Base-by-base conservation (phyloP, 225 moss, liverwort and hornwort genomes). In the Takakia lepidozioides region DNA sequence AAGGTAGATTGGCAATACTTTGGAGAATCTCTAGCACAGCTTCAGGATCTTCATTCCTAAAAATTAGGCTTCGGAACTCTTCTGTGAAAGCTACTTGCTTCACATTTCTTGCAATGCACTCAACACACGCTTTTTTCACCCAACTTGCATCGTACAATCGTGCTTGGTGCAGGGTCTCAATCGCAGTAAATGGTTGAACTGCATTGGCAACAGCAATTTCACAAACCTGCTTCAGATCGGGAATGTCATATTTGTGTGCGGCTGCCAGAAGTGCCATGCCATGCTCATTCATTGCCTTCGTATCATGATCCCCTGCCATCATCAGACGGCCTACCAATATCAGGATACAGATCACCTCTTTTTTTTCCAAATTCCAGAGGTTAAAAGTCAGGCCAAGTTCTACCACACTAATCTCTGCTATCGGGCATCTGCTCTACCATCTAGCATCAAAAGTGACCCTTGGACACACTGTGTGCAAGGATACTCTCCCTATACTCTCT, bases 171-270 rank as follows among this genome's bases (percentile, higher is more conserved):
- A 84, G 70, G 70, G 67, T 76, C 50, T 84, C 81, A 36, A 84
- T 58, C 25, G 72, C 84, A 63, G 73, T 84, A 53, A 54, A 76
- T 56, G 76, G 81, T 55, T 73, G 81, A 27, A 84, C 73, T 34
- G 72, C 69, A 51, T 40, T 62, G 29, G 80, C 84, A 27, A 80
- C 73, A 36, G 73, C 81, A 45, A 52, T 32, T 68, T 84, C 81
- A 49, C 84, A 84, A 25, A 81, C 80, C 49, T 57, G 73, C 45
- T 84, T 84, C 35, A 84, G 67, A 26, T 80, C 80, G 23, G 81
- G 76, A 37, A 84, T 84, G 51, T 84, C 84, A 34, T 84, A 84
- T 62, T 81, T 84, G 29, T 84, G 84, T 49, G 84, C 80, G 43
- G 76, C 81, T 64, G 70, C 81, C 28, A 81, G 67, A 10, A 81